Evolutionary conservation across 2,329 filamentous ascomycete species (phyloP), one percentile per base, ranked within the genome.

Genomic region (Ophiostoma montium): DNA sequence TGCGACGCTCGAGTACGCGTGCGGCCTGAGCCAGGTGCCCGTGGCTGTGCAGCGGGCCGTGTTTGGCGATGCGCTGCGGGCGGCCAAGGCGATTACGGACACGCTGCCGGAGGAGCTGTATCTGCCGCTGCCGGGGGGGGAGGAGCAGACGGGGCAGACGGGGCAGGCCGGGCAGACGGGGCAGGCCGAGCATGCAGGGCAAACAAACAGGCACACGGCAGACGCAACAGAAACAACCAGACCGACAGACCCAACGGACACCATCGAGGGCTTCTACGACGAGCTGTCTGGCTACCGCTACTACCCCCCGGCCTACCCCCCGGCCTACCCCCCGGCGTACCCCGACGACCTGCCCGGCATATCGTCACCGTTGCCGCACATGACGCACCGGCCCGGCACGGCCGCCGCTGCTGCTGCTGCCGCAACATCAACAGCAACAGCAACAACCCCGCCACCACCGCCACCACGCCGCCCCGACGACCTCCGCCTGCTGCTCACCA

Each of bases 1-100:
- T 4, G 75, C 84, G 1, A 84, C 83, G n/a, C 77, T 88, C 58
- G 87, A 94, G 59, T 75, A 88, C 61, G 82, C 84, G 1, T 89
- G 89, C 62, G 86, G 86, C 11, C 81, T 86, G 57, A 82, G 83
- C 51, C 80, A 82, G 32, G 70, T 90, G 10, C 82, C 84, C 47
- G 90, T 84, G 78, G 74, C 80, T 16, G 77, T 82, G n/a, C 87
- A 94, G 64, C 79, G 83, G 56, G 72, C 74, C 31, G 74, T 88
- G 33, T 69, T 94, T 2, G 77, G 80, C 51, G 78, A 85, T 33
- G 84, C 82, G 16, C 67, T 94, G 3, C 70, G 76, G 41, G 75
- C 75, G 2, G 85, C 80, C 52, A 89, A 89, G 63, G 70, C 74
- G 43, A 76, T 82, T 19, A 72, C 86, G 15, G 75, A 79, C 21